A percentile compares a stretch with the other conserved stretches of the same genome.
Evolutionary conservation across 2,329 filamentous ascomycete species (phyloP).

Genomic region (Sporothrix humicola): DNA sequence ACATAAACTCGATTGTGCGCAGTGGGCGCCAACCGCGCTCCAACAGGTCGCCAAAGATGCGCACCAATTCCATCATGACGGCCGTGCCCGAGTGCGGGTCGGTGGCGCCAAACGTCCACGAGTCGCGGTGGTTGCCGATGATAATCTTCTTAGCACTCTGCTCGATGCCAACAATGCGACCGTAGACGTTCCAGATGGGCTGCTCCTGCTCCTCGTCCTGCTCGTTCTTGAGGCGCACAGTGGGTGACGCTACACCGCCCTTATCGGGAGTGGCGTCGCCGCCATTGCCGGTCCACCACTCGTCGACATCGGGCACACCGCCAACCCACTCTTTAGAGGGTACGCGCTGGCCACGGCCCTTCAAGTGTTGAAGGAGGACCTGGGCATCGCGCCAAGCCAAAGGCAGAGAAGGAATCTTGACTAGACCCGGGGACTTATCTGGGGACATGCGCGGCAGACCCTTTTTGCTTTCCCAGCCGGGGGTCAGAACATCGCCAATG

Average conservation of each 20-base stretch:
- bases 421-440: constrained; percentile 73
- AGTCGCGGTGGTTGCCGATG: constrained; percentile 90
- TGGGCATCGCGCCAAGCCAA: constrained; percentile 90
- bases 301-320: constrained; percentile 72
- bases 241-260: constrained; percentile 61
- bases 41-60: constrained; percentile 80
- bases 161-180: constrained; percentile 82
- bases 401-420: constrained; percentile 86
- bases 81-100: constrained; percentile 89
- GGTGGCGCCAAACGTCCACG: constrained; percentile 86
- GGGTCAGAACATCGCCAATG: constrained; percentile 88
- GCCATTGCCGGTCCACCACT: constrained; percentile 84
- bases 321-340: constrained; percentile 72
- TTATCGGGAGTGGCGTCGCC: constrained; percentile 39
- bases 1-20: constrained; percentile 95
- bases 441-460: constrained; percentile 68
- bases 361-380: constrained; percentile 73
- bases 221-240: constrained; percentile 81
- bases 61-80: constrained; percentile 85
- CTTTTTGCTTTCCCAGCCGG: constrained; percentile 77
- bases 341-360: constrained; percentile 73
- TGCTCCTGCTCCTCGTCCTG: constrained; percentile 84
- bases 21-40: constrained; percentile 84
- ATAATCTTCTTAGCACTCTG: constrained; percentile 82
- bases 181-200: constrained; percentile 90